Evolutionary conservation across 768 basidiomycete species (phyloP).

Genomic region (Lactifluus piperatus): DNA sequence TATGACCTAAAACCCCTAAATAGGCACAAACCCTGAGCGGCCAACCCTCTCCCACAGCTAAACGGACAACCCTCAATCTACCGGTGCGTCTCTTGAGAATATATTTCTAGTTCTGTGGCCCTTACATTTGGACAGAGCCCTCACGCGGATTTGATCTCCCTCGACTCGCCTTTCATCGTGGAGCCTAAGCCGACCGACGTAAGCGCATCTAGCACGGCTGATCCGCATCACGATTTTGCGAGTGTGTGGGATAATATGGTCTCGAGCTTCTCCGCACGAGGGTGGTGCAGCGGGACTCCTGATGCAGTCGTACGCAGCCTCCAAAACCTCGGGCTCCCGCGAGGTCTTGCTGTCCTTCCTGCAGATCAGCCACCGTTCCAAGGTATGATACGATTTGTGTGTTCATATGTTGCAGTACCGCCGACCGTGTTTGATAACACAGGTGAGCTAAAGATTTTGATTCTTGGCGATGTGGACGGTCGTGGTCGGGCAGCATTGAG

Average conservation of each 20-base stretch:
- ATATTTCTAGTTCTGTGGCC: background rate
- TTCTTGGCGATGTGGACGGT: constrained; percentile 24
- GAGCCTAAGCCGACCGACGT: constrained; percentile 29
- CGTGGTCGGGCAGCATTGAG: constrained; percentile 37
- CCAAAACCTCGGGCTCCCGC: constrained; percentile 35
- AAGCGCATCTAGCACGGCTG: constrained; percentile 6
- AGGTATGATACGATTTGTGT: constrained; percentile 36
- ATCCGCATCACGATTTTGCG: constrained; percentile 39
- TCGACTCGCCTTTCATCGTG: constrained; percentile 61
- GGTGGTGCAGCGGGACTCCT: constrained; percentile 58
- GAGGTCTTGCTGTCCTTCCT: constrained; percentile 41
- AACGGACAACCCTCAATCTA: background rate
- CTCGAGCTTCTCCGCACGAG: constrained; percentile 37
- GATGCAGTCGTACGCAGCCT: constrained; percentile 47
- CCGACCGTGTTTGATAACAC: background rate
- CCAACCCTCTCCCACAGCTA: constrained; percentile 6
- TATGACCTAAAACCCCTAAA: background rate
- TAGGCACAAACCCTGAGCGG: background rate
- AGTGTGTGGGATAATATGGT: constrained; percentile 47
- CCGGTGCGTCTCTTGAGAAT: background rate
- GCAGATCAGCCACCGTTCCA: constrained; percentile 49
- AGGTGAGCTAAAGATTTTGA: constrained; percentile 63
- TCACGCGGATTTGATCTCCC: constrained; percentile 53
- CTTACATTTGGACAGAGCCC: constrained; percentile 25
- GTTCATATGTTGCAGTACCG: background rate